These are phyloP conservation scores for Paramecium tetraurelia DNA, from an alignment of 73 alveolate species.

Conservation along the genomic window DNA sequence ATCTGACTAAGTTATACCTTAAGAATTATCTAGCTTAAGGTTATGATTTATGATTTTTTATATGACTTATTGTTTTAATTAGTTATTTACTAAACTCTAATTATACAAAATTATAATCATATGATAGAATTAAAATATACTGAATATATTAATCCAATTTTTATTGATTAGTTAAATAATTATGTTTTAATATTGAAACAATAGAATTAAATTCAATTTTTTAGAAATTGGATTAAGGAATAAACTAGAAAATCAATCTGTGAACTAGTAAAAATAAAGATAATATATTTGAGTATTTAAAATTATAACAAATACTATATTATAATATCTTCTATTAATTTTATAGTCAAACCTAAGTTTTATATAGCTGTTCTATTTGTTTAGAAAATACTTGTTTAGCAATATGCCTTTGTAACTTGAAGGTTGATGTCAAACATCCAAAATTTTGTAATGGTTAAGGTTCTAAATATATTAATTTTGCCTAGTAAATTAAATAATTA, in stretches of 20 bases:
- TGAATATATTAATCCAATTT: too few relatives aligned
- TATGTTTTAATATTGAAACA: too few relatives aligned
- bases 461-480: background rate
- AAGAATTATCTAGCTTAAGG: background rate
- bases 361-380: background rate
- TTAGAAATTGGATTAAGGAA: too few relatives aligned
- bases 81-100: too few relatives aligned
- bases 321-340: background rate
- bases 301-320: background rate
- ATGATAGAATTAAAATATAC: too few relatives aligned
- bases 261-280: too few relatives aligned
- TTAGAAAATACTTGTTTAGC: background rate
- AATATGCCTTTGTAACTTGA: background rate
- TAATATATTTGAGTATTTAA: too few relatives aligned
- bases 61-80: background rate
- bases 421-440: background rate
- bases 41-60: background rate
- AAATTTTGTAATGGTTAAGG: conserved; percentile 36
- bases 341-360: background rate
- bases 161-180: too few relatives aligned
- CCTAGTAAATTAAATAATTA: background rate
- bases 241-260: too few relatives aligned
- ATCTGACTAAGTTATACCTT: background rate
- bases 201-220: too few relatives aligned
- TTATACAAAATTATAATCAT: too few relatives aligned